Percentiles rank a stretch among this genome's conserved stretches.
These are phyloP conservation scores for Akanthomyces dipterigenus DNA, from an alignment of 2,329 filamentous ascomycete genomes.

Conservation along the genomic window DNA sequence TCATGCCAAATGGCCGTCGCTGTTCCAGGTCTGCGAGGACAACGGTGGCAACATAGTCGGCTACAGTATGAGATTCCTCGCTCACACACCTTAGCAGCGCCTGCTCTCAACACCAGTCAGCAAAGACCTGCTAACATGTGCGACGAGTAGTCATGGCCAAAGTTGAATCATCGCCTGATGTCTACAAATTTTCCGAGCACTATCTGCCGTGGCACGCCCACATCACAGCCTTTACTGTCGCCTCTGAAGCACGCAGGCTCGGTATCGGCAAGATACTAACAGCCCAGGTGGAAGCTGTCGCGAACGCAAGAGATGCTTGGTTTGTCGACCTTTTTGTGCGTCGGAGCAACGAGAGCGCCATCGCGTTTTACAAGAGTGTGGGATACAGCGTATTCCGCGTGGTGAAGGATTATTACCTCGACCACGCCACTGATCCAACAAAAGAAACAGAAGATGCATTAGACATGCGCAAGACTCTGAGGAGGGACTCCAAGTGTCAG, in stretches of 20 bases:
- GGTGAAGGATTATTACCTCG: conserved; percentile 88
- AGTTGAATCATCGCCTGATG: conserved; percentile 76
- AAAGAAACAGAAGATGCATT: conserved; percentile 75
- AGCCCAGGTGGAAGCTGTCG: conserved; percentile 71
- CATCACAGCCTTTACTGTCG: conserved; percentile 90
- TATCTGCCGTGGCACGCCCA: conserved; percentile 98
- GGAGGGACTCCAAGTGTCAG: conserved; percentile 66
- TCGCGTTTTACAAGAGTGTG: conserved; percentile 81
- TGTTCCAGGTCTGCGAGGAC: conserved; percentile 89
- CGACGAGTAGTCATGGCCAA: conserved; percentile 83
- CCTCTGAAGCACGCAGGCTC: conserved; percentile 77
- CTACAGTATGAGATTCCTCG: conserved; percentile 61
- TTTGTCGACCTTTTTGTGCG: conserved; percentile 95
- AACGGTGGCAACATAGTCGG: conserved; percentile 82
- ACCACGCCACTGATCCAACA: conserved; percentile 62
- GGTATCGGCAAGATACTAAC: conserved; percentile 83
- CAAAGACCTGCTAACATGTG: background rate
- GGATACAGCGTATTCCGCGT: conserved; percentile 87
- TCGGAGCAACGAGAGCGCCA: conserved; percentile 79
- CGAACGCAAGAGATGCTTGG: conserved; percentile 78
- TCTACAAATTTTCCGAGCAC: conserved; percentile 69
- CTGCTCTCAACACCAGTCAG: too few species aligned
- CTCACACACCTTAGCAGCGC: too few species aligned
- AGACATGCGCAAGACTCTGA: conserved; percentile 80
- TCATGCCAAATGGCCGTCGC: conserved; percentile 87